Base-by-base conservation (phyloP, 805 yeast species). In the Kuraishia ogatae region DNA sequence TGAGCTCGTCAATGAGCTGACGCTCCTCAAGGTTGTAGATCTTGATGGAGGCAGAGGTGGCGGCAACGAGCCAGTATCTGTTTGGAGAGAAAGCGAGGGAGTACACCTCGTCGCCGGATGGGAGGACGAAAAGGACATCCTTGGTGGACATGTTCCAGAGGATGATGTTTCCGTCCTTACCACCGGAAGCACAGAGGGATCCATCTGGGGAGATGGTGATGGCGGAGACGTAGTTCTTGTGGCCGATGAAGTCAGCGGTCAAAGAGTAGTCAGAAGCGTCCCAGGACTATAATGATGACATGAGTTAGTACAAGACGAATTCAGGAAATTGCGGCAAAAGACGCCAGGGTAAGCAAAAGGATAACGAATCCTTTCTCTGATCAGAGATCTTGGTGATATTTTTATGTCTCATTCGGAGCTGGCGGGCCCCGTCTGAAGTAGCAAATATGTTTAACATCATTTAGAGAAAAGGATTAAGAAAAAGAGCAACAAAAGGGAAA, bases 11-110 rank as follows among this genome's bases (percentile, higher is more conserved):
- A 79, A 91, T 88, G 76, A 92, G 82, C 69, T 80, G 80, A 81
- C 96, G 87, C 80, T 88, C 92, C 82, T 91, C 94, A 77, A 94
- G 86, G 87, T 92, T 89, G 89, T 85, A 94, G 84, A 94, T 86
- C 89, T 92, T 93, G 84, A 94, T 90, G 73, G 97, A 94, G 66
- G 97, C 80, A 65, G 97, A 81, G 70, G 99, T 94, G 73, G 99
- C 98, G 80, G 98, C 99, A 76, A 96, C 93, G 78, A 94, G 88
- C 99, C 99, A 94, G 96, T 89, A 94, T 87, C 99, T 92, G 96
- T 89, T 89, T 81, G 99, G 99, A 77, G 98, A 93, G 96, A 94
- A 94, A 70, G 97, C 96, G 75, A 94, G 84, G 75, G 97, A 96
- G 79, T 89, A 89, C 69, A 94, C 91, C 84, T 93, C 98, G 73